Evolutionary conservation across 1,139 yeast genomes (phyloP).

Genomic region (Pichia sp.): DNA sequence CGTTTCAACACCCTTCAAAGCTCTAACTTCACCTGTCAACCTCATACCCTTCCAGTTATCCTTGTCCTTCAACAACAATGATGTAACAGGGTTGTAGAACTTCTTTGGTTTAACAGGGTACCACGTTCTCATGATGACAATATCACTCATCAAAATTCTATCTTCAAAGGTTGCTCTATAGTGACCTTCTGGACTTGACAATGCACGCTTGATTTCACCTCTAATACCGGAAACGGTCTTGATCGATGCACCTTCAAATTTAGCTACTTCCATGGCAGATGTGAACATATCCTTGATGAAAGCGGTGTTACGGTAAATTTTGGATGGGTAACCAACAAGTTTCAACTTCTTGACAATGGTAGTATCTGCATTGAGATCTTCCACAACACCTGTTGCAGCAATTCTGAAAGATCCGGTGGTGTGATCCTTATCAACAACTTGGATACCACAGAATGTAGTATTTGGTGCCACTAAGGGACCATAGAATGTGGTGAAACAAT

Average conservation of each 20-base stretch:
- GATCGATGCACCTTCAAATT: conserved; percentile 96
- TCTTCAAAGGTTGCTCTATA: conserved; percentile 99
- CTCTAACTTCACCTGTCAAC: conserved; percentile 88
- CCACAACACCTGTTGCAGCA: conserved; percentile 96
- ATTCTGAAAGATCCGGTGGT: conserved; percentile 91
- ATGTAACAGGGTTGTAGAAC: conserved; percentile 94
- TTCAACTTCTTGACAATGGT: conserved; percentile 95
- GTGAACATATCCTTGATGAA: conserved; percentile 95
- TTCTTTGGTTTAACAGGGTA: conserved; percentile 86
- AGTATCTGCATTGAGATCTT: conserved; percentile 80
- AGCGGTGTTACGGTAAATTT: conserved; percentile 93
- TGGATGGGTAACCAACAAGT: conserved; percentile 90
- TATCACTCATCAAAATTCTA: conserved; percentile 84
- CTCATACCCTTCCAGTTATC: conserved; percentile 95
- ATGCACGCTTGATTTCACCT: conserved; percentile 94
- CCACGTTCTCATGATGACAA: conserved; percentile 90
- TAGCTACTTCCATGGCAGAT: conserved; percentile 89
- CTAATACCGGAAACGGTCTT: conserved; percentile 95
- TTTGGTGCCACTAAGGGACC: conserved; percentile 98
- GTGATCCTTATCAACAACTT: conserved; percentile 72
- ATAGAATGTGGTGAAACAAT: conserved; percentile 92
- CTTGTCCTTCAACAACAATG: conserved; percentile 68
- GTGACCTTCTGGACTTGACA: conserved; percentile 93
- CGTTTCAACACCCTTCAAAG: conserved; percentile 61
- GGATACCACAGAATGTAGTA: conserved; percentile 95